These are phyloP conservation scores for Austropuccinia psidii DNA, from an alignment of 1,284 basidiomycete species.

Conservation along the genomic window DNA sequence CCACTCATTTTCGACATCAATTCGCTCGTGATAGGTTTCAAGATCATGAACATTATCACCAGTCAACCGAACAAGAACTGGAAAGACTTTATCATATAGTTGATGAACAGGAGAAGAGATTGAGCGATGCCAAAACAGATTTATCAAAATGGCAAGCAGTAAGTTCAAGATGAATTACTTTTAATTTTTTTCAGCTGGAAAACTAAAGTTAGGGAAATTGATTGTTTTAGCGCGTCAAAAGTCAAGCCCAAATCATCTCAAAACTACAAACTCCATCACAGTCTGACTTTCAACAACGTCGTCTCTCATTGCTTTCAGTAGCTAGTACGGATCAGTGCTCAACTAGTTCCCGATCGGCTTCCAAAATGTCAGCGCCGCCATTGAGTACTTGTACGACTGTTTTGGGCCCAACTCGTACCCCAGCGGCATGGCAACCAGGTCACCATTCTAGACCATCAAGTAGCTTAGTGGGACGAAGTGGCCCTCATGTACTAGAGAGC, in stretches of 20 bases:
- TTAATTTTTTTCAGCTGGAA: not conserved
- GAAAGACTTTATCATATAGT: conserved; percentile 24
- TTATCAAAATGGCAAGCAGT: conserved; percentile 37
- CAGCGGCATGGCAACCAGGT: not conserved
- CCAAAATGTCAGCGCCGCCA: not conserved
- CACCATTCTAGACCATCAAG: no score
- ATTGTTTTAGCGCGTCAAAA: conserved; percentile 18
- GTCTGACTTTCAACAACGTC: conserved; percentile 9
- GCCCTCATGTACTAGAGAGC: no score
- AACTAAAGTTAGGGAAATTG: not conserved
- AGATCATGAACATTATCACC: conserved; percentile 28
- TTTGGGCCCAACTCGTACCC: no score
- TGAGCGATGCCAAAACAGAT: conserved; percentile 35
- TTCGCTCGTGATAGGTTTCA: not conserved
- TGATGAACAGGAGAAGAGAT: conserved; percentile 28
- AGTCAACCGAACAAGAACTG: conserved; percentile 29
- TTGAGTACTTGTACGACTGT: not conserved
- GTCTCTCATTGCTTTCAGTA: not conserved
- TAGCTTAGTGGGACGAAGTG: no score
- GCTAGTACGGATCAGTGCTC: not conserved
- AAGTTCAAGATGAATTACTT: not conserved
- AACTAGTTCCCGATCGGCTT: not conserved
- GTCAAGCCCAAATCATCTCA: conserved; percentile 21
- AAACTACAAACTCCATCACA: conserved; percentile 19
- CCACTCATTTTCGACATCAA: not conserved